These are phyloP conservation scores for Penicillium decumbens DNA, from an alignment of 2,329 filamentous ascomycete species.

Conservation along the genomic window DNA sequence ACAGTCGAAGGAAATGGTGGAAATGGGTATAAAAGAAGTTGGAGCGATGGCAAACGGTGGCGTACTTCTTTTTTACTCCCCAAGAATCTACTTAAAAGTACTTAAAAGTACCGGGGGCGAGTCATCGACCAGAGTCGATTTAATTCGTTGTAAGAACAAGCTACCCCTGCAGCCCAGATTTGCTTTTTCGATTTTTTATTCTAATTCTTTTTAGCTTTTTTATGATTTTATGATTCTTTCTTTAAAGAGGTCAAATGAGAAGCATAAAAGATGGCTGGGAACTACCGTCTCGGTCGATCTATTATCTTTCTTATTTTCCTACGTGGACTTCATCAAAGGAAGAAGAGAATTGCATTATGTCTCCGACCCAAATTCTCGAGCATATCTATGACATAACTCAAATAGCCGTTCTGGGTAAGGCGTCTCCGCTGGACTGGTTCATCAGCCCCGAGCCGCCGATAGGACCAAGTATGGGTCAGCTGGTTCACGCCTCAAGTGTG, in stretches of 20 bases:
- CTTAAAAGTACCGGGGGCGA: neutral
- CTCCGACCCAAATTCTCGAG: neutral
- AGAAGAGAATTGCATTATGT: neutral
- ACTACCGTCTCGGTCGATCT: neutral
- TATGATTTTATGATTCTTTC: neutral
- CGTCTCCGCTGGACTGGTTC: neutral
- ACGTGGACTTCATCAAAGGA: too few relatives aligned
- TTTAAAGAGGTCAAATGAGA: slow-evolving; percentile 6
- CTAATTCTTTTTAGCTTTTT: slow-evolving; percentile 1
- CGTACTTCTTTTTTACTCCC: neutral
- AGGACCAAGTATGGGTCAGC: slow-evolving; percentile 12
- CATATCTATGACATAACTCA: slow-evolving; percentile 10
- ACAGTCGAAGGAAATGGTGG: neutral
- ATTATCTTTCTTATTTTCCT: neutral
- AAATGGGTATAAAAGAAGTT: neutral
- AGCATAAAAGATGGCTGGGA: slow-evolving; percentile 10
- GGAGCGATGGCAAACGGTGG: slow-evolving; percentile 4
- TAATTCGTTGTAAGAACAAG: slow-evolving; percentile 7
- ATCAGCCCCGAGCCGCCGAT: neutral
- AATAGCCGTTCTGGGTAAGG: neutral
- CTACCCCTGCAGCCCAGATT: slow-evolving; percentile 23
- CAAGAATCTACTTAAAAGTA: neutral
- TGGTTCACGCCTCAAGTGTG: neutral
- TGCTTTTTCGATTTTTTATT: slow-evolving; percentile 9
- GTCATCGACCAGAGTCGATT: slow-evolving; percentile 11